Conservation (phyloP, 140 eudicot genomes). For the Anethum foeniculum region DNA sequence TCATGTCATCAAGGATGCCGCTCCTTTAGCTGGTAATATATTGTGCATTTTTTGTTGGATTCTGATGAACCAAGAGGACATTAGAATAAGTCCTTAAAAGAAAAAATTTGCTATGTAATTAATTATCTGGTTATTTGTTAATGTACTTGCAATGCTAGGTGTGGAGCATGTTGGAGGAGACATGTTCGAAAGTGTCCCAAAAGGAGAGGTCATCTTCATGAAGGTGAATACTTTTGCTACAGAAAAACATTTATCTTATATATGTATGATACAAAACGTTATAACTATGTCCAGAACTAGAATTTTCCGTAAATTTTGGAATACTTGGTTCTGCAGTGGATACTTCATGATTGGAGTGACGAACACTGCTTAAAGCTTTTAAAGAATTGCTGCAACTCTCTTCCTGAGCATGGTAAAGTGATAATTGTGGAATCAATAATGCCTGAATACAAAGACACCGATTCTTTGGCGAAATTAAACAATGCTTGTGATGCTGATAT, state of each 20-base stretch:
- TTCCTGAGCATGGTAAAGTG: constrained; percentile 38
- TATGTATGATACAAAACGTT: neutral
- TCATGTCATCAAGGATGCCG: constrained; percentile 32
- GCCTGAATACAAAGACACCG: constrained; percentile 19
- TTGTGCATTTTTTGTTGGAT: neutral
- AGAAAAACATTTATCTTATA: neutral
- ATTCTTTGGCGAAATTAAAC: constrained; percentile 1
- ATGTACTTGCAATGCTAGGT: constrained; percentile 18
- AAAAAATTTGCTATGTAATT: neutral
- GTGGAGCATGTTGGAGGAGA: constrained; percentile 49
- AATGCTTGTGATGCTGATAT: constrained; percentile 13
- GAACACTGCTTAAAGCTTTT: constrained; percentile 27
- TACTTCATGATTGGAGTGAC: constrained; percentile 36
- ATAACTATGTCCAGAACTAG: neutral
- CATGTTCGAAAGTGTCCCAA: constrained; percentile 43
- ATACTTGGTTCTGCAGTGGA: constrained; percentile 21
- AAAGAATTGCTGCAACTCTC: constrained; percentile 33
- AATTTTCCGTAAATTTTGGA: too few relatives aligned
- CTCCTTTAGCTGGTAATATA: constrained; percentile 24
- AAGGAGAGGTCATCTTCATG: constrained; percentile 43
- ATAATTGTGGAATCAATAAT: constrained; percentile 33
- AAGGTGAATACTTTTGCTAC: constrained; percentile 18
- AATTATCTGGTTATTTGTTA: neutral
- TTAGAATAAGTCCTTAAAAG: too few relatives aligned
- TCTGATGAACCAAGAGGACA: neutral